These are phyloP conservation scores for Trichoderma sp. DNA, from an alignment of 2,329 filamentous ascomycete genomes.

Conservation along the genomic window DNA sequence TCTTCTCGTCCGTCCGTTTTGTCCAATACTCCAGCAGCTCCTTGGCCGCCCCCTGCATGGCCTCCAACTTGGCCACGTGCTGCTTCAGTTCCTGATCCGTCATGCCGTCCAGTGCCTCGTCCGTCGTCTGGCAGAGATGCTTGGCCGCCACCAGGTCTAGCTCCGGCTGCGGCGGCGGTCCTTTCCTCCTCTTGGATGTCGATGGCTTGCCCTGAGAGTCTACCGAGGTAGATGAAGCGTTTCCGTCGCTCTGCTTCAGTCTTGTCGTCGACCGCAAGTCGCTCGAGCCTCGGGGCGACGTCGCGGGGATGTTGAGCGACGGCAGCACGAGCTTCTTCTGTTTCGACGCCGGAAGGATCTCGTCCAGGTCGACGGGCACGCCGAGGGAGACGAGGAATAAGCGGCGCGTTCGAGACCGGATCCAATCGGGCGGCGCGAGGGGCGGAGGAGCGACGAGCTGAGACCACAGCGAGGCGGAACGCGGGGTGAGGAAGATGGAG, in stretches of 20 bases:
- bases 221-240: conserved; percentile 60
- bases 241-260: conserved; percentile 51
- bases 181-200: conserved; percentile 51
- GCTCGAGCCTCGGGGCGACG: conserved; percentile 57
- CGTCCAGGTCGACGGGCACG: conserved; percentile 93
- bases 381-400: conserved; percentile 95
- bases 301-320: conserved; percentile 72
- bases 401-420: conserved; percentile 89
- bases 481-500: conserved; percentile 78
- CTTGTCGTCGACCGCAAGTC: conserved; percentile 55
- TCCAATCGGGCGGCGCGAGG: conserved; percentile 95
- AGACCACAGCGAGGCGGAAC: conserved; percentile 90
- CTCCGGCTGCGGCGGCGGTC: conserved; percentile 69
- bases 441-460: conserved; percentile 94
- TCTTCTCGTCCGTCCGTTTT: conserved; percentile 79
- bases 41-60: conserved; percentile 70
- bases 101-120: conserved; percentile 78
- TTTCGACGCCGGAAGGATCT: conserved; percentile 94
- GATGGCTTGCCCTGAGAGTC: conserved; percentile 60
- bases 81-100: conserved; percentile 73
- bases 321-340: conserved; percentile 97
- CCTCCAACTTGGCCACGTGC: conserved; percentile 71
- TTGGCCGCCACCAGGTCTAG: conserved; percentile 78
- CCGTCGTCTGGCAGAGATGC: conserved; percentile 80
- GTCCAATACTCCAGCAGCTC: conserved; percentile 87